phyloP scores from a whole-genome alignment of 1,284 basidiomycete species.

The Peniophora sp. region DNA sequence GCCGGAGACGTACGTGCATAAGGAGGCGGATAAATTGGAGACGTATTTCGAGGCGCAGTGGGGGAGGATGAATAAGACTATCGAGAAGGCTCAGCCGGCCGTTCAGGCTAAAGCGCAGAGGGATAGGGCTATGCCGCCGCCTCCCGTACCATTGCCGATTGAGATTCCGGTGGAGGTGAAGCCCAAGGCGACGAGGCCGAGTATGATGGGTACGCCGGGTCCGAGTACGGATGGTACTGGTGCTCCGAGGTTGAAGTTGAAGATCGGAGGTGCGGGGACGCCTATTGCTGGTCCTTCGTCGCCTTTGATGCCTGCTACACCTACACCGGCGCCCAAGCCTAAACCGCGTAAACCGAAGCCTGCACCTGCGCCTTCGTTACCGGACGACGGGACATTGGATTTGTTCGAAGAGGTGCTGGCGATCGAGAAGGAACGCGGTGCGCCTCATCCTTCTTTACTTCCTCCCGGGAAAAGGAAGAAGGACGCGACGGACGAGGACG shows the following conservation, averaged over 20 bases:
- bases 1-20: conserved; percentile 66
- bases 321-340: conserved; percentile 19
- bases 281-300: conserved; percentile 8
- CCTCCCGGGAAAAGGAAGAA: conserved; percentile 11
- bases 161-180: not conserved
- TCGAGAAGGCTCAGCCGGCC: conserved; percentile 39
- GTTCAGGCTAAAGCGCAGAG: conserved; percentile 16
- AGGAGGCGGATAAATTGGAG: conserved; percentile 73
- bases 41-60: conserved; percentile 80
- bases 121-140: conserved; percentile 12
- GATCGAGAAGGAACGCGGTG: conserved; percentile 51
- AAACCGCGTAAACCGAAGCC: conserved; percentile 35
- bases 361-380: conserved; percentile 40
- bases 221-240: not conserved
- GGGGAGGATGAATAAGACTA: conserved; percentile 71
- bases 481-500: conserved; percentile 12
- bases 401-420: conserved; percentile 75
- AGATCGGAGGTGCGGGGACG: conserved; percentile 5
- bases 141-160: conserved; percentile 22
- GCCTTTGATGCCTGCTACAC: conserved; percentile 13
- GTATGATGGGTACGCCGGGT: not conserved
- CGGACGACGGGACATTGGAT: conserved; percentile 68
- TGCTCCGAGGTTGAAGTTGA: conserved; percentile 7
- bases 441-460: conserved; percentile 9
- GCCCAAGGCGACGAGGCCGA: not conserved